phyloP scores from a whole-genome alignment of 768 basidiomycete species.

The Termitomyces heimii region DNA sequence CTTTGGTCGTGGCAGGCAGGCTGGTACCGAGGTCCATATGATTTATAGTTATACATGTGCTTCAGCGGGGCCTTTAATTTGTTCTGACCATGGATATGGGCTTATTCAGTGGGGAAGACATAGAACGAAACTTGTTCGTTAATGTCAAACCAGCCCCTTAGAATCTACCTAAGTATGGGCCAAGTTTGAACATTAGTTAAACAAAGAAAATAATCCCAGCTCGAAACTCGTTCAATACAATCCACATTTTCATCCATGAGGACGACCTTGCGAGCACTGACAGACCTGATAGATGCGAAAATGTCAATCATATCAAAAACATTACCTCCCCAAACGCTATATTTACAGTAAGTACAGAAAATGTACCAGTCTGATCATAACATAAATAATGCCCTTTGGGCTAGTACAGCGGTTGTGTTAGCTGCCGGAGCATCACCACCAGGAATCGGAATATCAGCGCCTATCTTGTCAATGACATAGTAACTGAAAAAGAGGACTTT shows the following conservation, averaged over 20 bases:
- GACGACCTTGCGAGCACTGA: not conserved
- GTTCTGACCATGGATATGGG: too few species aligned
- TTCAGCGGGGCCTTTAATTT: too few species aligned
- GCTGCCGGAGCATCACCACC: slow-evolving; percentile 29
- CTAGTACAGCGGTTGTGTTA: slow-evolving; percentile 17
- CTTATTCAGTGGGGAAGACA: too few species aligned
- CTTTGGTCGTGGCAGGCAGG: too few species aligned
- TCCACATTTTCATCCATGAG: not conserved
- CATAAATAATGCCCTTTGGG: slow-evolving; percentile 9
- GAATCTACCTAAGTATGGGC: too few species aligned
- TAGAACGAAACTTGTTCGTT: too few species aligned
- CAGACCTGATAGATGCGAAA: not conserved
- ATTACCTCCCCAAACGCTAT: not conserved
- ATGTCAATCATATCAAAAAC: too few species aligned
- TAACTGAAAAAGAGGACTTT: slow-evolving; percentile 68
- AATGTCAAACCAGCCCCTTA: too few species aligned
- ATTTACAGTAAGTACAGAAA: not conserved
- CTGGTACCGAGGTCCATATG: too few species aligned
- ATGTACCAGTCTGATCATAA: not conserved
- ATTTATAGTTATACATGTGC: too few species aligned
- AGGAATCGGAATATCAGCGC: slow-evolving; percentile 33
- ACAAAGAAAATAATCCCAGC: too few species aligned
- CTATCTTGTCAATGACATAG: slow-evolving; percentile 40
- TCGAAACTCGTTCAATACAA: not conserved
- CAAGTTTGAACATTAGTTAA: too few species aligned